phyloP scores from a whole-genome alignment of 495 filamentous ascomycete species.

The Podospora sp. region DNA sequence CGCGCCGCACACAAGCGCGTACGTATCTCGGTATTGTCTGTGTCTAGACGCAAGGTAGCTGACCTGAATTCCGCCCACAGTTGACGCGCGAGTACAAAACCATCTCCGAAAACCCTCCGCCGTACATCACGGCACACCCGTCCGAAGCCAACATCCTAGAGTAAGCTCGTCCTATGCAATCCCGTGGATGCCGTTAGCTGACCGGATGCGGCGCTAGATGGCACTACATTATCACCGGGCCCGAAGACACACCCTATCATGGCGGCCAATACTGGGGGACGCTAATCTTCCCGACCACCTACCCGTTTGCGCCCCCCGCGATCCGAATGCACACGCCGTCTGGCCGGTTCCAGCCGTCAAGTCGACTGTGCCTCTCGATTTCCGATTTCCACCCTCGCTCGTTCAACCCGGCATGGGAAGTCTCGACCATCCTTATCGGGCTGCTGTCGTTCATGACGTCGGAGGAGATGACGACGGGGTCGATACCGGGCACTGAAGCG shows the following conservation, averaged over 20 bases:
- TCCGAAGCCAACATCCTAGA: conserved; percentile 95
- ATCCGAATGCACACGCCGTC: conserved; percentile 99
- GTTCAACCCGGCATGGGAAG: conserved; percentile 99
- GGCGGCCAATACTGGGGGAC: conserved; percentile 98
- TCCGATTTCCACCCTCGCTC: conserved; percentile 96
- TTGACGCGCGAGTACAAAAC: conserved; percentile 92
- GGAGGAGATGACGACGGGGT: conserved; percentile 98
- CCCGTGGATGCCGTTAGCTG: conserved; percentile 9
- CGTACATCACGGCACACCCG: conserved; percentile 91
- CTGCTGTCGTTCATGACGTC: conserved; percentile 96
- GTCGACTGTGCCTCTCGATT: conserved; percentile 90
- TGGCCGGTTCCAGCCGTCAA: conserved; percentile 90
- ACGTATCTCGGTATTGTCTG: conserved; percentile 36
- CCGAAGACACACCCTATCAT: conserved; percentile 92
- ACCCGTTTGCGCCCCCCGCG: conserved; percentile 94
- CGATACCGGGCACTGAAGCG: conserved; percentile 73
- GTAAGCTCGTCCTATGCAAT: conserved; percentile 41
- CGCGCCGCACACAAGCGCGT: conserved; percentile 83
- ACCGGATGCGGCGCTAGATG: conserved; percentile 59
- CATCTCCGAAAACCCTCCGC: conserved; percentile 88
- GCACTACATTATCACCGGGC: conserved; percentile 98
- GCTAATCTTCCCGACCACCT: conserved; percentile 90
- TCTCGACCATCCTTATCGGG: conserved; percentile 93
- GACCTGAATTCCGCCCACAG: conserved; percentile 44
- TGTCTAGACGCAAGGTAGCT: background rate